Conservation (phyloP, 31 red algal genomes). For the Bonnemaisonia californica region DNA sequence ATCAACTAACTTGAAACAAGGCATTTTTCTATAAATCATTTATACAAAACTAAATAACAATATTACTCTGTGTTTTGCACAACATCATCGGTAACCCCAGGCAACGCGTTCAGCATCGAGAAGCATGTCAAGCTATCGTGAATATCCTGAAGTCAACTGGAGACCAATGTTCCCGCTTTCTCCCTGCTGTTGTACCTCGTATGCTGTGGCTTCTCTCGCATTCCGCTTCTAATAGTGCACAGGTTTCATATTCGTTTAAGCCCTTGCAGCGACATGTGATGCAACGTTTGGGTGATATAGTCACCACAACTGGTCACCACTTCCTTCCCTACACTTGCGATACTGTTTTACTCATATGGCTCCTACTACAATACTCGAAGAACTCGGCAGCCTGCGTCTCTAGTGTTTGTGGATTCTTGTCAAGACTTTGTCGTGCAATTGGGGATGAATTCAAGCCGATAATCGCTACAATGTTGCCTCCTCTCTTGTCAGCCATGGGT, state of each 20-base stretch:
- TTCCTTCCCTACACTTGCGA: slow-evolving; percentile 75
- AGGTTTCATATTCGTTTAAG: slow-evolving; percentile 30
- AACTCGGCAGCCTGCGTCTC: slow-evolving; percentile 37
- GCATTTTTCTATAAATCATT: too few relatives aligned
- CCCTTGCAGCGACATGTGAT: slow-evolving; percentile 80
- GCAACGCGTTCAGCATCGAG: slow-evolving; percentile 69
- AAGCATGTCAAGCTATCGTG: slow-evolving; percentile 83
- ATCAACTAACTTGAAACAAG: too few relatives aligned
- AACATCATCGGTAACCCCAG: slow-evolving; percentile 76
- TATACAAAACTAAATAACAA: too few relatives aligned
- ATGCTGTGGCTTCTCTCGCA: slow-evolving; percentile 87
- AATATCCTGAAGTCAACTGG: slow-evolving; percentile 80
- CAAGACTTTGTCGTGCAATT: slow-evolving; percentile 75
- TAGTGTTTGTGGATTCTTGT: slow-evolving; percentile 56
- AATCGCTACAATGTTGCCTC: slow-evolving; percentile 80
- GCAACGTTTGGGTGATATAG: slow-evolving; percentile 81
- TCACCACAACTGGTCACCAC: slow-evolving; percentile 69
- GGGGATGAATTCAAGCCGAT: slow-evolving; percentile 87
- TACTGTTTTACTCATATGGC: slow-evolving; percentile 73
- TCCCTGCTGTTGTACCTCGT: slow-evolving; percentile 83
- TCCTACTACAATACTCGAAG: slow-evolving; percentile 56
- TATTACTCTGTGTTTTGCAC: too few relatives aligned
- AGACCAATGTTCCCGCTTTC: slow-evolving; percentile 76
- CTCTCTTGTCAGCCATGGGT: slow-evolving; percentile 53
- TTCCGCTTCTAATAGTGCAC: slow-evolving; percentile 21